Evolutionary conservation across 768 basidiomycete genomes (phyloP).

Genomic region (Asterophora lycoperdoides): DNA sequence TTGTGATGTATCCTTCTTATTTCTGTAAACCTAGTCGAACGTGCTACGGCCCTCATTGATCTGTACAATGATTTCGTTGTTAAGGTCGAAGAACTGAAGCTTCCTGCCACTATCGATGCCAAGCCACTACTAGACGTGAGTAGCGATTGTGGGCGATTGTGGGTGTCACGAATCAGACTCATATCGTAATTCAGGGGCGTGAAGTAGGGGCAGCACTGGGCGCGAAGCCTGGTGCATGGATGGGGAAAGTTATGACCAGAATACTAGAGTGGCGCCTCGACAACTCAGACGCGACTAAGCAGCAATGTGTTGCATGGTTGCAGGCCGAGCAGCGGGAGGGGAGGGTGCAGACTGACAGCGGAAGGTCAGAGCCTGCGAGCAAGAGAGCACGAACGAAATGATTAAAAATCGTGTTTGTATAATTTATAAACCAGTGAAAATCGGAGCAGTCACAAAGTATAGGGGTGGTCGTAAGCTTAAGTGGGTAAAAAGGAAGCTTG

Average conservation of each 20-base stretch:
- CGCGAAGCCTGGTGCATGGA: conserved; percentile 67
- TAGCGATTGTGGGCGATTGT: background rate
- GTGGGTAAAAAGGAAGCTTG: background rate
- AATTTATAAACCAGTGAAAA: background rate
- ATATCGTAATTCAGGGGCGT: conserved; percentile 52
- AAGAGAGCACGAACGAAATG: conserved; percentile 39
- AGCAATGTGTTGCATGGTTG: conserved; percentile 71
- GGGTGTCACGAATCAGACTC: background rate
- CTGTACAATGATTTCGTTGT: conserved; percentile 63
- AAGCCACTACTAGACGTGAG: conserved; percentile 78
- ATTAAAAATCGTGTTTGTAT: conserved; percentile 1
- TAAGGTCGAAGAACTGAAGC: conserved; percentile 55
- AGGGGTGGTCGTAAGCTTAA: background rate
- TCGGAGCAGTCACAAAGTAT: background rate
- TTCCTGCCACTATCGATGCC: conserved; percentile 60
- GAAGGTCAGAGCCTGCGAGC: conserved; percentile 25
- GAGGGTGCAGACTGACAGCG: conserved; percentile 30
- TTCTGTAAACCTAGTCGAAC: conserved; percentile 31
- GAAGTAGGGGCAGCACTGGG: conserved; percentile 55
- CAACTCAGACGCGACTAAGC: conserved; percentile 61
- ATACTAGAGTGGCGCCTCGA: conserved; percentile 86
- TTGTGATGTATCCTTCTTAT: background rate
- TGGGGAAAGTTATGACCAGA: conserved; percentile 54
- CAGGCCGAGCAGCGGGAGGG: conserved; percentile 46
- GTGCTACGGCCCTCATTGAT: conserved; percentile 45